Evolutionary conservation across 345 rosid species (phyloP), one percentile per base, ranked within the genome.

Genomic region (Lumnitzera racemosa): DNA sequence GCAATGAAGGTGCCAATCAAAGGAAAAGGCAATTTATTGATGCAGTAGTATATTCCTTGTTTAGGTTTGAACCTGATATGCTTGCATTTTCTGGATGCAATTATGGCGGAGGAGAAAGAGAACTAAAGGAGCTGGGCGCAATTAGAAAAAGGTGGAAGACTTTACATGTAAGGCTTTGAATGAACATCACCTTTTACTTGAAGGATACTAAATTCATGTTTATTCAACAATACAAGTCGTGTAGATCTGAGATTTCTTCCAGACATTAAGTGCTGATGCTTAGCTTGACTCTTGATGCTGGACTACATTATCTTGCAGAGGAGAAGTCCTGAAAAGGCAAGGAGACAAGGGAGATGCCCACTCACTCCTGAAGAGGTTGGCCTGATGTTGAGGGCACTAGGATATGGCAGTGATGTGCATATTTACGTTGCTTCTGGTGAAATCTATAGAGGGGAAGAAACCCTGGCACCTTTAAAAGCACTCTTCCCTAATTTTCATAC

Each of bases 51-150:
- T 53, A 17, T 56, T 66, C 66, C 70, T 75, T 74, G 68, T 75
- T 62, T 86, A 94, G 99, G 83, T 95, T 88, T 80, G 99, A 95
- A 68, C 91, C 97, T 24, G 99, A 90, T 65, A 95, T 95, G 99
- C 91, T 95, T 59, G 99, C 96, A 57, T 90, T 95, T 84, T 95
- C 99, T 11, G 97, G 99, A 61, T 95, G 99, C 70, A 80, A 95
- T 76, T 95, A 95, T 43, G 97, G 99, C 36, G 99, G 99, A 60
- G 99, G 96, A 66, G 97, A 90, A 49, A 79, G 76, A 77, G 99
- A 95, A 78, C 84, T 71, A 54, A 80, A 68, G 70, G 96, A 88
- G 58, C 67, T 95, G 23, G 91, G 89, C 69, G 78, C 90, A 10
- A 90, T 95, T 73, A 76, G 97, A 49, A 90, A 73, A 79, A 84